phyloP scores from a whole-genome alignment of 2,329 filamentous ascomycete species.

The Dryadomyces quercivorus region DNA sequence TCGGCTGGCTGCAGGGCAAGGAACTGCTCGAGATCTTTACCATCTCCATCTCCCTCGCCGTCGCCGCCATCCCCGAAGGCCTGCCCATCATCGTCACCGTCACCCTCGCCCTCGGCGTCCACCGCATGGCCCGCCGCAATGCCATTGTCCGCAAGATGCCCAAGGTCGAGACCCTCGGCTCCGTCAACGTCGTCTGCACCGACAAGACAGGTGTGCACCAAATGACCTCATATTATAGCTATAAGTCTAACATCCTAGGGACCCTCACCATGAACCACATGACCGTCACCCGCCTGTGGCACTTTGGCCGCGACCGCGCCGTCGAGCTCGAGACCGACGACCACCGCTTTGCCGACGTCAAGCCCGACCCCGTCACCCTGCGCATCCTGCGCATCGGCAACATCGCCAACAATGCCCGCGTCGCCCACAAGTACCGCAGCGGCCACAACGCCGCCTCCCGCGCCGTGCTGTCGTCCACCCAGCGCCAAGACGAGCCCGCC shows the following conservation, averaged over 20 bases:
- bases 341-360: constrained; percentile 34
- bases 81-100: constrained; percentile 97
- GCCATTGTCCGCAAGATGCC: constrained; percentile 93
- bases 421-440: constrained; percentile 56
- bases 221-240: too few relatives aligned
- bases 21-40: constrained; percentile 89
- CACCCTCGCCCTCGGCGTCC: constrained; percentile 83
- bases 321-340: constrained; percentile 43
- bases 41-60: constrained; percentile 90
- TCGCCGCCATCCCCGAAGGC: constrained; percentile 91
- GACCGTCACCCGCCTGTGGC: constrained; percentile 95
- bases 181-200: constrained; percentile 98
- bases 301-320: constrained; percentile 55
- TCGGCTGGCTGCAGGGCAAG: constrained; percentile 85
- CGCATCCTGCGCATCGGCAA: constrained; percentile 86
- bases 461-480: constrained; percentile 76
- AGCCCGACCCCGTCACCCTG: constrained; percentile 61
- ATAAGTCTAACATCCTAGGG: constrained; percentile 29
- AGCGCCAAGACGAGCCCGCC: constrained; percentile 45
- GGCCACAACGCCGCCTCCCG: constrained; percentile 59
- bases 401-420: constrained; percentile 85
- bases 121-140: constrained; percentile 90
- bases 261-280: constrained; percentile 97
- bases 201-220: constrained; percentile 60
- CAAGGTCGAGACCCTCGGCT: constrained; percentile 92